Percentiles rank a stretch among this genome's conserved stretches.
Evolutionary conservation across 352 stramenopile genomes (phyloP).

Genomic region (Ochromonadaceae sp.): DNA sequence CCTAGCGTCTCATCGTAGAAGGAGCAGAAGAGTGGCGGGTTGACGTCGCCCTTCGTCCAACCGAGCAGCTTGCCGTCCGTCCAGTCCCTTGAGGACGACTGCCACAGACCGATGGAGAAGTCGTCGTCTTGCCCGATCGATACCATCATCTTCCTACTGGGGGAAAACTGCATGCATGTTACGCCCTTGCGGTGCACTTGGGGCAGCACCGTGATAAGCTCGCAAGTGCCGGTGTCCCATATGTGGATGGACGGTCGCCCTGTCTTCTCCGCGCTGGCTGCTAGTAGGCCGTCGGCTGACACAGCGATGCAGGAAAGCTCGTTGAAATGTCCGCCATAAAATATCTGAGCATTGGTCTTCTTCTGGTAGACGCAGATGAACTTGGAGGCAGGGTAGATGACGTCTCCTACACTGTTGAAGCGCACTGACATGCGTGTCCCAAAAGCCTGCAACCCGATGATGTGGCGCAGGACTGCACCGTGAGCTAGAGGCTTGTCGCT

Average conservation of each 20-base stretch:
- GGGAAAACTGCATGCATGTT: slow-evolving; percentile 55
- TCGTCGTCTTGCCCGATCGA: slow-evolving; percentile 34
- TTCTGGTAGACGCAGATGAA: slow-evolving; percentile 27
- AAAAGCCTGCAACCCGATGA: too few species aligned
- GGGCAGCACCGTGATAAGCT: slow-evolving; percentile 26
- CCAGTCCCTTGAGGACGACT: slow-evolving; percentile 32
- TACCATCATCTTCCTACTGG: slow-evolving; percentile 30
- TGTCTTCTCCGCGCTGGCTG: slow-evolving; percentile 56
- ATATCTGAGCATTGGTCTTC: neutral
- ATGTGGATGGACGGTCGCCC: slow-evolving; percentile 39
- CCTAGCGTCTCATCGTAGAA: slow-evolving; percentile 15
- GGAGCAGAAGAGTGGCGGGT: slow-evolving; percentile 16
- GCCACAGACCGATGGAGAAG: slow-evolving; percentile 37
- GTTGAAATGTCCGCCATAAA: too few species aligned
- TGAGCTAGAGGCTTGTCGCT: too few species aligned
- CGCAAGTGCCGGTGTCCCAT: slow-evolving; percentile 46
- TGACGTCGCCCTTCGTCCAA: slow-evolving; percentile 14
- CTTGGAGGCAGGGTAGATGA: slow-evolving; percentile 23
- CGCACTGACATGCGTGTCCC: slow-evolving; percentile 21
- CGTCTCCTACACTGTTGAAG: slow-evolving; percentile 26
- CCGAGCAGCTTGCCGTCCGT: slow-evolving; percentile 31
- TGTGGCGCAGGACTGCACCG: slow-evolving; percentile 3
- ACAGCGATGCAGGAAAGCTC: too few species aligned
- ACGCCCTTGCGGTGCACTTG: slow-evolving; percentile 56
- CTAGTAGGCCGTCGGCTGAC: slow-evolving; percentile 36